Base-by-base conservation (phyloP, 2,329 filamentous ascomycete species). In the Dactylonectria macrodidyma region DNA sequence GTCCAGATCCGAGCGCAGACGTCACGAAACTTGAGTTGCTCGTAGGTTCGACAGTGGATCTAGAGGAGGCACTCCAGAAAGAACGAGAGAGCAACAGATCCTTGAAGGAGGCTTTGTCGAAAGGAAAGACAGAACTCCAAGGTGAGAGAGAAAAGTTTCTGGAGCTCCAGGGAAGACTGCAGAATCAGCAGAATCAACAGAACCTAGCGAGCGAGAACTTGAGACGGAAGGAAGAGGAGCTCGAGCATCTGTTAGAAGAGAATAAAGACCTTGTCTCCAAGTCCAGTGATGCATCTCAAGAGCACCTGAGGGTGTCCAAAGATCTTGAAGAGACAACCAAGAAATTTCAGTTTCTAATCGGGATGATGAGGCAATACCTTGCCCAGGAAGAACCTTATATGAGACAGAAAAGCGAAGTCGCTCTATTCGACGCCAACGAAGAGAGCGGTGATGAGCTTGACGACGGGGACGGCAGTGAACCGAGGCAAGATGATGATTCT, bases 331-430 rank as follows among this genome's bases (percentile, higher is more conserved):
- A 46, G 41, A 46, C 41, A 46, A n/a, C 14, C 41, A n/a, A 9
- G 41, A 46, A 46, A 46, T 46, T 46, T 46, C 41, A 46, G 41
- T 16, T 14, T 46, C 41, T 46, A 8, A 46, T 46, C 41, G 41
- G 14, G 41, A 5, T 9, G 8, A 46, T 46, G 41, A 46, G 41
- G 41, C 41, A 46, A 46, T 46, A 46, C 14, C 41, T 46, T 46
- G 41, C 41, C 19, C 41, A 46, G 41, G 41, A 46, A 46, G 41
- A 46, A 46, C 41, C 41, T 46, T 46, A 46, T 46, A 46, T 46
- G 14, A 46, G 41, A 46, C 41, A 46, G 41, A 46, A 46, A 46
- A 46, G 41, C 41, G 41, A 46, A 46, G 14, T 19, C 41, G 41
- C 41, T 46, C 41, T 46, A n/a, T 46, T 46, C 12, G 12, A 46